Evolutionary conservation across 2,329 filamentous ascomycete genomes (phyloP), one percentile per base, ranked within the genome.

Genomic region (Phyllosticta ampelicida): DNA sequence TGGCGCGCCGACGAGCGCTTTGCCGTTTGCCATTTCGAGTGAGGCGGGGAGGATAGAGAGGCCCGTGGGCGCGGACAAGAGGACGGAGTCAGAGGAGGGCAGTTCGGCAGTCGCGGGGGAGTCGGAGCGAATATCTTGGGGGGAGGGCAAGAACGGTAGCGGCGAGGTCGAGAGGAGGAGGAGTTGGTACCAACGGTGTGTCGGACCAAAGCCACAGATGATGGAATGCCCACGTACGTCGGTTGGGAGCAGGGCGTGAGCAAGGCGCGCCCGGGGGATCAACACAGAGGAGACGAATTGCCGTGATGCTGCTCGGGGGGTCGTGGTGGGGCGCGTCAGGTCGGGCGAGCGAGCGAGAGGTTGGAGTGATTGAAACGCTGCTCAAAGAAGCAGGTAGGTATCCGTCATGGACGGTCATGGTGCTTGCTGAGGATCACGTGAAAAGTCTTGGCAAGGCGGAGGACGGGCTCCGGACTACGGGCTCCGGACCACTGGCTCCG

Each of bases 21-120:
- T 66, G 64, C 65, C 66, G 58, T 72, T 70, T 62, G 71, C 70
- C 71, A 73, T 73, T 64, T 61, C 36, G 23, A 6, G 36, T 28
- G 57, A 28, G 20, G 16, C 30, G 50, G 48, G 48, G 20, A 16
- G 54, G 44, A 48, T 56, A 19, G 58, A 49, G 56, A 30, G 48
- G 56, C 21, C 23, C 52, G 44, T 28, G 48, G 23, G 51, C 51
- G 52, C 23, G n/a, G 36, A 44, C 36, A n/a, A 44, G 44, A 20
- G 28, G 48, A 8, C 30, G 29, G 51, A 44, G 51, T 58, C 49
- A 58, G 56, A 54, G 28, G 50, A 16, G 19, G 6, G 36, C 2
- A 49, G 36, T n/a, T 30, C 8, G 51, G 11, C 20, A 9, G 36
- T n/a, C 3, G 51, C 9, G 56, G 44, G 36, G 23, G 13, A 19